These are phyloP conservation scores for Glycine tomentella DNA, from an alignment of 306 rosid species.

Conservation along the genomic window DNA sequence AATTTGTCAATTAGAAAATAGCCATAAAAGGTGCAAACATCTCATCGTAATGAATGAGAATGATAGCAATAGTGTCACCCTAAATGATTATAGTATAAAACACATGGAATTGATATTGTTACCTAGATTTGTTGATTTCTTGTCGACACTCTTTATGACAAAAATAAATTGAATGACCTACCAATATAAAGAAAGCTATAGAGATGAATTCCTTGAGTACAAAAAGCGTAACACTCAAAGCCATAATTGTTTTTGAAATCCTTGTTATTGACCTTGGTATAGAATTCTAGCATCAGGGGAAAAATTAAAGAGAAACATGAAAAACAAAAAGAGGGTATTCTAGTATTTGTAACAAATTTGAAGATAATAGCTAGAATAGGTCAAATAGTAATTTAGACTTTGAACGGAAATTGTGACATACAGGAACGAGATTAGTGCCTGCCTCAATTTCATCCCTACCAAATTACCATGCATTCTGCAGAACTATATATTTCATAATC, in stretches of 20 bases:
- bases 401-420: conserved; percentile 45
- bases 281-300: conserved; percentile 40
- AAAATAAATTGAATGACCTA: conserved; percentile 37
- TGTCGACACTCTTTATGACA: background rate
- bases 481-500: conserved; percentile 56
- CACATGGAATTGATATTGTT: background rate
- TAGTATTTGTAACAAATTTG: conserved; percentile 16
- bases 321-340: conserved; percentile 5
- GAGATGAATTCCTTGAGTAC: conserved; percentile 64
- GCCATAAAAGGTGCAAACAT: background rate
- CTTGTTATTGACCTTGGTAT: conserved; percentile 59
- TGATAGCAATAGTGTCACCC: background rate
- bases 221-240: conserved; percentile 63
- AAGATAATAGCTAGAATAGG: conserved; percentile 12
- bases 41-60: conserved; percentile 3
- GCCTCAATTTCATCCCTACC: conserved; percentile 88
- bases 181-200: conserved; percentile 53
- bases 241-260: conserved; percentile 64
- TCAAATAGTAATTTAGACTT: conserved; percentile 28
- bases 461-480: conserved; percentile 80
- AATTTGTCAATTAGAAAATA: background rate
- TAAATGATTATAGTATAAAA: background rate
- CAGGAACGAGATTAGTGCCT: conserved; percentile 56
- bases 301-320: conserved; percentile 15
- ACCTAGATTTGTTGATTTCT: conserved; percentile 1